phyloP scores from a whole-genome alignment of 2,329 filamentous ascomycete genomes.

The Apiospora kogelbergensis region DNA sequence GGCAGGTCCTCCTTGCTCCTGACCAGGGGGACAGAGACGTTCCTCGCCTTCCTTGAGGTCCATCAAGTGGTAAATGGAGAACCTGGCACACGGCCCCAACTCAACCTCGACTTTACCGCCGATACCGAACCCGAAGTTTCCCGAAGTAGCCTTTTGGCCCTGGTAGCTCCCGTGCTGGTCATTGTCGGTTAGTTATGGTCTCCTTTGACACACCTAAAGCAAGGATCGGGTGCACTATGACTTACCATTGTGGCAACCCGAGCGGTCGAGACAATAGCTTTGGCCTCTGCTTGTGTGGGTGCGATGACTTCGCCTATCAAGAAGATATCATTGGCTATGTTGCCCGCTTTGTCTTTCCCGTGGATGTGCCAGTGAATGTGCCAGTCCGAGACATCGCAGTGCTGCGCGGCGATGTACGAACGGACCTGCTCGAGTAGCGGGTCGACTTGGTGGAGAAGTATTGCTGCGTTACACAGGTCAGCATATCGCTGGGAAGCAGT shows the following conservation, averaged over 20 bases:
- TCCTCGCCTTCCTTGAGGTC: slow-evolving; percentile 33
- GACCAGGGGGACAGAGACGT: slow-evolving; percentile 11
- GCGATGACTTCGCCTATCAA: slow-evolving; percentile 49
- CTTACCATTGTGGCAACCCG: slow-evolving; percentile 38
- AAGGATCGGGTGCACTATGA: background rate
- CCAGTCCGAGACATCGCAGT: slow-evolving; percentile 26
- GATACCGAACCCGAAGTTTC: slow-evolving; percentile 49
- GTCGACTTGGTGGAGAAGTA: slow-evolving; percentile 42
- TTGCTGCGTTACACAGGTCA: slow-evolving; percentile 26
- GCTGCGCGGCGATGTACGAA: slow-evolving; percentile 24
- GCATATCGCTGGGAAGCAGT: background rate
- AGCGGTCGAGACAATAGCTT: slow-evolving; percentile 39
- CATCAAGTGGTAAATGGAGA: slow-evolving; percentile 51
- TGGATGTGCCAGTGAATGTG: slow-evolving; percentile 46
- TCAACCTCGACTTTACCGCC: slow-evolving; percentile 36
- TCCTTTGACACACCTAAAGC: background rate
- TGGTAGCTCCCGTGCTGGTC: slow-evolving; percentile 44
- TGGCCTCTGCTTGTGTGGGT: slow-evolving; percentile 43
- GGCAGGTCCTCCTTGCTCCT: background rate
- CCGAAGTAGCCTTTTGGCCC: slow-evolving; percentile 51
- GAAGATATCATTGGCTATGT: slow-evolving; percentile 39
- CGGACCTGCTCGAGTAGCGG: slow-evolving; percentile 33
- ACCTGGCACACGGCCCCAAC: slow-evolving; percentile 41
- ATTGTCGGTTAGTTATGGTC: slow-evolving; percentile 2
- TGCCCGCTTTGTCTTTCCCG: slow-evolving; percentile 32